A percentile compares a stretch with the other conserved stretches of the same genome.
These are phyloP conservation scores for Trametes coccinea DNA, from an alignment of 768 basidiomycete genomes.

Conservation along the genomic window DNA sequence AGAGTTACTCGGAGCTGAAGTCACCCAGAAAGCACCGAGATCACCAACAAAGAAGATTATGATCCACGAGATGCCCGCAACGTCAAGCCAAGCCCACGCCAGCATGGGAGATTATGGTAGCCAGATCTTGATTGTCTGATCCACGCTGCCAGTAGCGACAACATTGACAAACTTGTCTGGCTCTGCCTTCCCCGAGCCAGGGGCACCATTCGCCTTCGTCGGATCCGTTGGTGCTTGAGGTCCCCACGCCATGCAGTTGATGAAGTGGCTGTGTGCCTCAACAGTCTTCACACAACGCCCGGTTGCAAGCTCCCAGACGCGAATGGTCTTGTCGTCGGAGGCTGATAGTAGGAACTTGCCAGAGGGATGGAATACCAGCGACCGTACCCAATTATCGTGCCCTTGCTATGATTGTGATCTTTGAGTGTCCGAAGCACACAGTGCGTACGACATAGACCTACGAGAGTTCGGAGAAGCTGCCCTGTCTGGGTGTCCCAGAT, in stretches of 20 bases:
- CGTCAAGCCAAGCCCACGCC: constrained; percentile 55
- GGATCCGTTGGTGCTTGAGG: constrained; percentile 10
- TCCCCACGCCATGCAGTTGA: constrained; percentile 26
- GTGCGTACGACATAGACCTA: constrained; percentile 19
- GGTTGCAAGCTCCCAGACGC: constrained; percentile 56
- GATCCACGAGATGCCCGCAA: constrained; percentile 46
- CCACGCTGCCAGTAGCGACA: constrained; percentile 26
- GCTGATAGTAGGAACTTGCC: constrained; percentile 59
- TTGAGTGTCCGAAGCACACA: constrained; percentile 31
- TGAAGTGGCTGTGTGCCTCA: constrained; percentile 40
- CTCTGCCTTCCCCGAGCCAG: constrained; percentile 37
- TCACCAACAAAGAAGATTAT: background rate
- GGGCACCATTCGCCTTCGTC: constrained; percentile 50
- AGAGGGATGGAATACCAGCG: constrained; percentile 56
- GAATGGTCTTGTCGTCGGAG: constrained; percentile 59
- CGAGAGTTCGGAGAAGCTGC: constrained; percentile 62
- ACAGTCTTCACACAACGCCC: constrained; percentile 73
- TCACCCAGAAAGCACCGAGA: constrained; percentile 9
- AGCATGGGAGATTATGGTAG: constrained; percentile 22
- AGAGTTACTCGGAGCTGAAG: constrained; percentile 6
- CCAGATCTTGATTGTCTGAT: constrained; percentile 30
- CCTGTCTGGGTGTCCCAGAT: constrained; percentile 88
- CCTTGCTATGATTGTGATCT: constrained; percentile 38
- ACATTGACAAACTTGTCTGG: constrained; percentile 53
- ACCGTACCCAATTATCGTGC: constrained; percentile 60